Conservation (phyloP, 2,329 filamentous ascomycete species). For the Raffaelea deltoideospora region DNA sequence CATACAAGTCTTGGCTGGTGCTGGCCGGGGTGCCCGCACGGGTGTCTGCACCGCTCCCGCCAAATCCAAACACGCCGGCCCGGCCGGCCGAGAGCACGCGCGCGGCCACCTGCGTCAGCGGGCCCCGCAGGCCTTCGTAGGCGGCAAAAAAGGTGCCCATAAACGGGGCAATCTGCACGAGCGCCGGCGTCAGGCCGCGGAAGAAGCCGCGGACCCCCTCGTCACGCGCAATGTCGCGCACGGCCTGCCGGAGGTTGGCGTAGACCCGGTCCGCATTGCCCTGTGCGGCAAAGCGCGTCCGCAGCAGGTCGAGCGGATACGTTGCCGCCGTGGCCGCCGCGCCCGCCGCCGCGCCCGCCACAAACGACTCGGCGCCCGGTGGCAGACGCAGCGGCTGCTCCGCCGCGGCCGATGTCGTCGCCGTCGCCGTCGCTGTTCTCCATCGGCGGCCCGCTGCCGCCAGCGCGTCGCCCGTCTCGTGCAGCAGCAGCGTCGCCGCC, state of each 20-base stretch:
- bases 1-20: too few species aligned
- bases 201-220: constrained; percentile 78
- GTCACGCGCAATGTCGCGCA: constrained; percentile 55
- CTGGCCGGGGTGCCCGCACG: too few species aligned
- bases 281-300: constrained; percentile 94
- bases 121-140: constrained; percentile 62
- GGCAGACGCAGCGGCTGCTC: constrained; percentile 57
- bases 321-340: constrained; percentile 68
- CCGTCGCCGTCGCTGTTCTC: constrained; percentile 10
- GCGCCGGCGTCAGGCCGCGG: constrained; percentile 64
- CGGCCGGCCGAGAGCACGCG: constrained; percentile 10
- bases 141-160: constrained; percentile 93
- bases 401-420: constrained; percentile 26
- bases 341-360: constrained; percentile 71
- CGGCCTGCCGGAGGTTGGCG: constrained; percentile 47
- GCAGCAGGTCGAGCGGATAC: constrained; percentile 84
- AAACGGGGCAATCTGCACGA: constrained; percentile 82
- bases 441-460: neutral
- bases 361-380: constrained; percentile 58
- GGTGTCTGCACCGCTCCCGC: too few species aligned
- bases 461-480: too few species aligned
- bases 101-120: constrained; percentile 29
- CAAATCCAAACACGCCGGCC: too few species aligned
- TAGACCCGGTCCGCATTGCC: constrained; percentile 65
- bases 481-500: constrained; percentile 52